phyloP scores from a whole-genome alignment of 2,329 filamentous ascomycete genomes.

The Tolypocladium nubicola region DNA sequence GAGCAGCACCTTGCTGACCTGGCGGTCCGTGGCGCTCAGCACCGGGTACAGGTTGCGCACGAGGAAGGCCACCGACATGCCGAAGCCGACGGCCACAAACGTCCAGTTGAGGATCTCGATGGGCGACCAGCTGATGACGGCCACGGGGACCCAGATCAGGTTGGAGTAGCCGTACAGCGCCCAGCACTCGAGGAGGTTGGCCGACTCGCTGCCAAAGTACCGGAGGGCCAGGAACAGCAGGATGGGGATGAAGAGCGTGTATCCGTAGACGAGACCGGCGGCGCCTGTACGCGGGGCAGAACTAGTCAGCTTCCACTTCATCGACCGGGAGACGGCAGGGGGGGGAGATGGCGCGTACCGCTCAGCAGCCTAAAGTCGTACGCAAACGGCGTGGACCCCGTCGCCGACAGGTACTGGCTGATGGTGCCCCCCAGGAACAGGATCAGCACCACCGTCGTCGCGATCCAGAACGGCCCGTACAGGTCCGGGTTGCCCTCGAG shows the following conservation, averaged over 20 bases:
- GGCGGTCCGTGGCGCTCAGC: slow-evolving; percentile 81
- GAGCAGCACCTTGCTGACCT: slow-evolving; percentile 81
- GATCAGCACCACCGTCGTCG: slow-evolving; percentile 92
- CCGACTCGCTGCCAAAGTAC: slow-evolving; percentile 91
- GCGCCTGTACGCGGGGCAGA: slow-evolving; percentile 42
- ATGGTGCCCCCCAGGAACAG: slow-evolving; percentile 93
- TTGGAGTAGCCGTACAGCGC: slow-evolving; percentile 94
- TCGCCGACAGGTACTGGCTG: slow-evolving; percentile 71
- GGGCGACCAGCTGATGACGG: slow-evolving; percentile 81
- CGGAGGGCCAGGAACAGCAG: slow-evolving; percentile 78
- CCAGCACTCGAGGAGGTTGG: slow-evolving; percentile 91
- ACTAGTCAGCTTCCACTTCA: neutral
- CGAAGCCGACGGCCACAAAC: slow-evolving; percentile 82
- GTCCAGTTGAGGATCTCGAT: slow-evolving; percentile 83
- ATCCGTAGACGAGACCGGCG: slow-evolving; percentile 89
- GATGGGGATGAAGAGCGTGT: slow-evolving; percentile 79
- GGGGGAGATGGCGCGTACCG: slow-evolving; percentile 36
- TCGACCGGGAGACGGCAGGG: neutral
- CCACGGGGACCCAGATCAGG: slow-evolving; percentile 93
- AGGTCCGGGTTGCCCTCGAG: slow-evolving; percentile 94
- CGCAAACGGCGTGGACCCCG: slow-evolving; percentile 61
- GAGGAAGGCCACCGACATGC: slow-evolving; percentile 71
- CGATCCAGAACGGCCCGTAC: slow-evolving; percentile 98
- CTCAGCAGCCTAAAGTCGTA: slow-evolving; percentile 89
- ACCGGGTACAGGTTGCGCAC: slow-evolving; percentile 84